A percentile compares a stretch with the other conserved stretches of the same genome.
phyloP scores from a whole-genome alignment of 2,329 filamentous ascomycete genomes.

The Colletotrichum magnum region DNA sequence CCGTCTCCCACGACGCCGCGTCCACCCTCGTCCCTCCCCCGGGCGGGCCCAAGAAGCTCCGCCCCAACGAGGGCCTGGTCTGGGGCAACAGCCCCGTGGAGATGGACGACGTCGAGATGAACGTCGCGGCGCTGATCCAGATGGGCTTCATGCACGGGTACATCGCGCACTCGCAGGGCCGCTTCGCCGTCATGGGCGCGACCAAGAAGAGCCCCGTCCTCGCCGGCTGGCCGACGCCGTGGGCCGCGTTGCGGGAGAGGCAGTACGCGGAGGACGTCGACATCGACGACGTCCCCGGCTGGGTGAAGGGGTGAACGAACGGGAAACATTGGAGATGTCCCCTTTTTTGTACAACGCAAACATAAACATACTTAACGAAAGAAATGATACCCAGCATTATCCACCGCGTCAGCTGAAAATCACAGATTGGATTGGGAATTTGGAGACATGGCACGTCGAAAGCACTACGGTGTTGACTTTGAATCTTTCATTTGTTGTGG shows the following conservation, averaged over 20 bases:
- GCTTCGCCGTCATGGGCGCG: constrained; percentile 87
- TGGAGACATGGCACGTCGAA: background rate
- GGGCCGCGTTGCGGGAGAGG: constrained; percentile 75
- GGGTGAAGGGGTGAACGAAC: constrained; percentile 68
- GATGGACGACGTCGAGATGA: constrained; percentile 79
- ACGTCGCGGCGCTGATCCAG: constrained; percentile 81
- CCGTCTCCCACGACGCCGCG: constrained; percentile 62
- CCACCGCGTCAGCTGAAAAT: background rate
- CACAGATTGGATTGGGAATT: no score
- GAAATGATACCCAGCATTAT: constrained; percentile 38
- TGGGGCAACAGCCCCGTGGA: constrained; percentile 74
- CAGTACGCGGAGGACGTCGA: constrained; percentile 71
- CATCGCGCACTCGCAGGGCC: constrained; percentile 80
- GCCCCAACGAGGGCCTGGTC: constrained; percentile 72
- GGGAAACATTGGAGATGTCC: background rate
- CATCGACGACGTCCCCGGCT: constrained; percentile 80
- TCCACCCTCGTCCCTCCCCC: constrained; percentile 63
- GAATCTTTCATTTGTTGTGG: constrained; percentile 16
- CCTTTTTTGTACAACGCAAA: no score
- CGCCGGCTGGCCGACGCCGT: constrained; percentile 83
- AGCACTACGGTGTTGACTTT: background rate
- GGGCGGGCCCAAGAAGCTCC: constrained; percentile 62
- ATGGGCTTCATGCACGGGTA: constrained; percentile 89
- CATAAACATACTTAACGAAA: background rate
- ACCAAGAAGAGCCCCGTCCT: constrained; percentile 72